phyloP scores from a whole-genome alignment of 805 yeast genomes.

The Candida endomychidarum region DNA sequence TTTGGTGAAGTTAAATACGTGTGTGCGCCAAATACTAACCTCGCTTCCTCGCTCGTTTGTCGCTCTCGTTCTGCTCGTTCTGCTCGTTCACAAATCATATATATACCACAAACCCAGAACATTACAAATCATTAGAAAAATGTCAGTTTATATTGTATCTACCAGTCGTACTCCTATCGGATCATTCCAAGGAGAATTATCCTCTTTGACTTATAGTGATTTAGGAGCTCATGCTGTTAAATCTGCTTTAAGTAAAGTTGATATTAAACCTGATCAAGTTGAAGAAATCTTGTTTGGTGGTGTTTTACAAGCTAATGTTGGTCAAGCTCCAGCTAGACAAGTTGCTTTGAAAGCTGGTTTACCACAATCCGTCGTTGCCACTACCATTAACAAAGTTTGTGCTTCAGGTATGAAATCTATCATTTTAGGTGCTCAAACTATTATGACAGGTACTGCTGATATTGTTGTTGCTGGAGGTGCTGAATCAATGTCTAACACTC shows the following conservation, averaged over 20 bases:
- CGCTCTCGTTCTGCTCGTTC: constrained; percentile 1
- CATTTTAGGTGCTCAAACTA: constrained; percentile 87
- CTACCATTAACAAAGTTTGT: constrained; percentile 95
- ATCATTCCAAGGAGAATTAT: constrained; percentile 81
- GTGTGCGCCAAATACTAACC: not conserved
- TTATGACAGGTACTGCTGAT: constrained; percentile 85
- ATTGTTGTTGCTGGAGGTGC: constrained; percentile 97
- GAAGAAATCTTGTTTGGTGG: constrained; percentile 93
- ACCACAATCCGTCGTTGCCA: constrained; percentile 74
- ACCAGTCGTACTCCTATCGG: constrained; percentile 96
- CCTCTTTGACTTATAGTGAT: constrained; percentile 76
- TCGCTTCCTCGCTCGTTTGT: constrained; percentile 3
- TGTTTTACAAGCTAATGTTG: constrained; percentile 88
- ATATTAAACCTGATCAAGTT: constrained; percentile 70
- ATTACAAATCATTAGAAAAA: not conserved
- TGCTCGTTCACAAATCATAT: constrained; percentile 2
- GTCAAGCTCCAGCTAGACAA: constrained; percentile 98
- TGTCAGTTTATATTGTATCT: constrained; percentile 79
- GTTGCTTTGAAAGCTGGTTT: constrained; percentile 91
- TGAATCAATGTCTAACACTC: constrained; percentile 95
- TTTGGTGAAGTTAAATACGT: no score
- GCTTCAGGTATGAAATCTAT: constrained; percentile 94
- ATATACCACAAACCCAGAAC: not conserved
- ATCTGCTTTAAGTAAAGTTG: constrained; percentile 78
- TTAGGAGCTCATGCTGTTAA: constrained; percentile 92